Percentiles rank a stretch among this genome's conserved stretches.
These are phyloP conservation scores for Melaleuca alternifolia DNA, from an alignment of 345 rosid species.

Conservation along the genomic window DNA sequence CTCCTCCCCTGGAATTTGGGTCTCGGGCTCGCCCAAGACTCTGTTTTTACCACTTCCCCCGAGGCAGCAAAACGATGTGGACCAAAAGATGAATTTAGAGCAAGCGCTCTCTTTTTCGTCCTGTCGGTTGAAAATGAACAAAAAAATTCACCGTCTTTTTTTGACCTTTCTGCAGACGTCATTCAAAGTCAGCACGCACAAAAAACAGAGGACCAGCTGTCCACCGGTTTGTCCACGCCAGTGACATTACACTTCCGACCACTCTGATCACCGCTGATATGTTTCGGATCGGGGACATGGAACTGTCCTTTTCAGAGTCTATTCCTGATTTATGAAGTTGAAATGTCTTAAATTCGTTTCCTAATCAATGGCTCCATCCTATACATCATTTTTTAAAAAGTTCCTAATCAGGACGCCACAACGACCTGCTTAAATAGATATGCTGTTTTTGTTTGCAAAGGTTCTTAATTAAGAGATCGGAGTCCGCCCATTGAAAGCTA, in stretches of 20 bases:
- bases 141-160: not conserved
- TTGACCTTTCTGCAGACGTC: not conserved
- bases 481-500: fast-evolving
- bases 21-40: not conserved
- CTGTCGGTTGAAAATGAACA: not conserved
- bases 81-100: not conserved
- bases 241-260: not conserved
- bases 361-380: not conserved
- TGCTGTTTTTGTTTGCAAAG: not conserved
- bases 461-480: fast-evolving
- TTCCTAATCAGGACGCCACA: not conserved
- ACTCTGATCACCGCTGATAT: not conserved
- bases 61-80: not conserved
- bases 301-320: not conserved
- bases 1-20: not conserved
- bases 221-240: not conserved
- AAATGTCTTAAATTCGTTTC: not conserved
- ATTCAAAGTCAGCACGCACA: not conserved
- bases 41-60: not conserved
- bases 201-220: not conserved
- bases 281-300: not conserved
- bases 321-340: not conserved
- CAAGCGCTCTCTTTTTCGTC: not conserved
- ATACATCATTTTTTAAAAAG: not conserved
- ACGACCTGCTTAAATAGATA: not conserved